phyloP scores from a whole-genome alignment of 495 filamentous ascomycete genomes.

The Acidomyces sp. region DNA sequence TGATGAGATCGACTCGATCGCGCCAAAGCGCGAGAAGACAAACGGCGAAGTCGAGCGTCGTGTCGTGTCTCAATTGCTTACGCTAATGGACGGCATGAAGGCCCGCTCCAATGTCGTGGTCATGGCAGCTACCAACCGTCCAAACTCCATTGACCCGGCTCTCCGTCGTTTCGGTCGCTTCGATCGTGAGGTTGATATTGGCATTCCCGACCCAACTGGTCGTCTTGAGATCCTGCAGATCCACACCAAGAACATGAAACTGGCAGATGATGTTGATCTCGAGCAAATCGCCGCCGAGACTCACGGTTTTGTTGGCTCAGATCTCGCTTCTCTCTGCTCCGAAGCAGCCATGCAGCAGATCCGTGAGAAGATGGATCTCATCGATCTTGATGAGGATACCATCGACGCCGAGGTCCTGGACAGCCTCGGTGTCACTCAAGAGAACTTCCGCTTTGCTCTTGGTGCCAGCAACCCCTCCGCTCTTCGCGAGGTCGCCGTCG shows the following conservation, averaged over 20 bases:
- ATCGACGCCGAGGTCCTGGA: conserved; percentile 98
- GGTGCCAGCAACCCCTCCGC: conserved; percentile 97
- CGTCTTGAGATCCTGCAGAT: conserved; percentile 98
- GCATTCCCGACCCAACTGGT: conserved; percentile 93
- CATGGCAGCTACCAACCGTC: conserved; percentile 96
- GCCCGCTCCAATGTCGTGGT: conserved; percentile 94
- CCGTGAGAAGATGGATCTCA: conserved; percentile 99
- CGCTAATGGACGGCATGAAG: conserved; percentile 99
- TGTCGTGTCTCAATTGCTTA: conserved; percentile 94
- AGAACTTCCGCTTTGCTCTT: conserved; percentile 97
- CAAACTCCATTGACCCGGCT: conserved; percentile 95
- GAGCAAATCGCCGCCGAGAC: conserved; percentile 95
- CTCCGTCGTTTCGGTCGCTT: conserved; percentile 96
- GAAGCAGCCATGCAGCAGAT: conserved; percentile 99
- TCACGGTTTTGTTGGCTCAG: conserved; percentile 97
- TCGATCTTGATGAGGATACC: conserved; percentile 96
- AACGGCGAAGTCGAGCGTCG: conserved; percentile 97
- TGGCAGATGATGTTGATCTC: conserved; percentile 90
- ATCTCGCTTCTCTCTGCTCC: conserved; percentile 96
- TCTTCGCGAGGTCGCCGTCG: conserved; percentile 95
- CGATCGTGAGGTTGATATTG: conserved; percentile 96
- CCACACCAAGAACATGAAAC: conserved; percentile 99
- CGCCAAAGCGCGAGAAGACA: conserved; percentile 99
- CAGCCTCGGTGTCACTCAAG: conserved; percentile 96
- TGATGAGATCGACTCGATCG: conserved; percentile 97